Percentiles rank a stretch among this genome's conserved stretches.
Evolutionary conservation across 2,329 filamentous ascomycete genomes (phyloP).

Genomic region (Rosellinia necatrix): DNA sequence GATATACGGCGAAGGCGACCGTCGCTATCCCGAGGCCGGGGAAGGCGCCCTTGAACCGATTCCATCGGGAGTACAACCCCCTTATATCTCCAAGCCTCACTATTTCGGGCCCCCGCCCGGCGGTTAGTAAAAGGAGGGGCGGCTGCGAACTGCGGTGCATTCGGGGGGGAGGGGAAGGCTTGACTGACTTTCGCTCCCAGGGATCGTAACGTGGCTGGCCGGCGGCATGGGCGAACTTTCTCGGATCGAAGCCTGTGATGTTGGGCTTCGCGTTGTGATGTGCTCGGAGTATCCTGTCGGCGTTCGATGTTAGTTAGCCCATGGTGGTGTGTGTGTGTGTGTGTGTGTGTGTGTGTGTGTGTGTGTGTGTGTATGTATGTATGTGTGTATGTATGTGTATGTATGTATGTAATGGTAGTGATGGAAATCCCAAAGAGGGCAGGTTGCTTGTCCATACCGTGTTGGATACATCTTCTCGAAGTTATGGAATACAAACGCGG

Average conservation of each 20-base stretch:
- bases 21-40: conserved; percentile 91
- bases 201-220: conserved; percentile 67
- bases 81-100: conserved; percentile 93
- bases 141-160: neutral
- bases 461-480: conserved; percentile 42
- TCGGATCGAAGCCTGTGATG: conserved; percentile 91
- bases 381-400: too few relatives aligned
- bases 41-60: conserved; percentile 85
- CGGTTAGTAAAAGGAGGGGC: conserved; percentile 5
- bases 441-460: conserved; percentile 35
- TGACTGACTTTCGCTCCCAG: conserved; percentile 66
- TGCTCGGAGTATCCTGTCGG: conserved; percentile 55
- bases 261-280: conserved; percentile 63
- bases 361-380: too few relatives aligned
- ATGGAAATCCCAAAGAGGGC: neutral
- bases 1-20: conserved; percentile 89
- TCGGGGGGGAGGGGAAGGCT: neutral
- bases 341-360: too few relatives aligned
- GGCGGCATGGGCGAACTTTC: conserved; percentile 75
- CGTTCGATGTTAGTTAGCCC: conserved; percentile 18
- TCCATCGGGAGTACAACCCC: conserved; percentile 86
- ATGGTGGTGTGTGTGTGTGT: too few relatives aligned
- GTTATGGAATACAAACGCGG: conserved; percentile 3
- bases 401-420: neutral
- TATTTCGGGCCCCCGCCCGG: conserved; percentile 45